Conservation (phyloP, 2,329 filamentous ascomycete genomes). For the Pseudogymnoascus pannorum region DNA sequence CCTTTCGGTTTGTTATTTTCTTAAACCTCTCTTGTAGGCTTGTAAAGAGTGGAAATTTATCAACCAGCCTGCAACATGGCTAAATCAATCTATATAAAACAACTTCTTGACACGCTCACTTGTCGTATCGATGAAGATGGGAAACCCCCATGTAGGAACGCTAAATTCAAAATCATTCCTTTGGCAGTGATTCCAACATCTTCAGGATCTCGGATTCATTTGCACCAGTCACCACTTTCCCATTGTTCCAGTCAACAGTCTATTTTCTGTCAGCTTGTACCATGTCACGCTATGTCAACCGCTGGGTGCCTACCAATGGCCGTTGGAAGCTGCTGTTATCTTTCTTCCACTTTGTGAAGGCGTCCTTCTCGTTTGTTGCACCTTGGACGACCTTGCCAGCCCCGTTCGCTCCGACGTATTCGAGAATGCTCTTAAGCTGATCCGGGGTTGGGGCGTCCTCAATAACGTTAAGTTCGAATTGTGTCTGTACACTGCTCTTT, state of each 20-base stretch:
- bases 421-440: constrained; percentile 75
- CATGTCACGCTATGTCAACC: neutral
- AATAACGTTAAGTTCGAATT: constrained; percentile 82
- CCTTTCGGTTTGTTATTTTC: neutral
- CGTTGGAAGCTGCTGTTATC: constrained; percentile 60
- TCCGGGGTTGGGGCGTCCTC: constrained; percentile 73
- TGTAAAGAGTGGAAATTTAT: neutral
- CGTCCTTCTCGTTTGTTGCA: constrained; percentile 67
- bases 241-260: constrained; percentile 91
- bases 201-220: constrained; percentile 85
- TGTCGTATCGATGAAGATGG: neutral
- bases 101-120: neutral
- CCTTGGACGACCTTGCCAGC: constrained; percentile 63
- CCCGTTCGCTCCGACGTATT: constrained; percentile 63
- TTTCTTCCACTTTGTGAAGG: constrained; percentile 69
- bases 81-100: constrained; percentile 2
- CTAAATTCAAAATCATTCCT: constrained; percentile 25
- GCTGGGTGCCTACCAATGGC: constrained; percentile 59
- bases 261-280: constrained; percentile 26
- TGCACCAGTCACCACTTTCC: constrained; percentile 68
- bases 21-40: neutral
- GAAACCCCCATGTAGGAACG: neutral
- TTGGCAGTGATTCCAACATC: constrained; percentile 56
- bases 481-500: constrained; percentile 46
- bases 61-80: neutral